Evolutionary conservation across 495 filamentous ascomycete species (phyloP).

Genomic region (Penicillium lagena): DNA sequence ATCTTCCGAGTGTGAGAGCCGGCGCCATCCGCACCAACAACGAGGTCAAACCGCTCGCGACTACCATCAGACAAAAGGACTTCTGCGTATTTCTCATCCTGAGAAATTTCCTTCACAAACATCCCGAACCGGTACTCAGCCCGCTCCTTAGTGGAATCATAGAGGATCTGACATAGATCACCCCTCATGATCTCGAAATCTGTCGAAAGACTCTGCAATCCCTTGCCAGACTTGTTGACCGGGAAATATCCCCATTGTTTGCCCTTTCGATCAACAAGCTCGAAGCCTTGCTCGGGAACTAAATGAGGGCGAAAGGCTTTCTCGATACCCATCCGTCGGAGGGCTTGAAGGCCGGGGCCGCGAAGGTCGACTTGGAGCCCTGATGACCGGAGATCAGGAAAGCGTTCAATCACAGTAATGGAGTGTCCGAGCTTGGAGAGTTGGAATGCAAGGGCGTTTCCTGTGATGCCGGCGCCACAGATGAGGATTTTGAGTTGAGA

Average conservation of each 20-base stretch:
- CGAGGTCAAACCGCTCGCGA: conserved; percentile 34
- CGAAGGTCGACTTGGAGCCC: conserved; percentile 37
- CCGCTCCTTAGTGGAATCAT: conserved; percentile 21
- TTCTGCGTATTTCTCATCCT: conserved; percentile 11
- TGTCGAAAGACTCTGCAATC: conserved; percentile 24
- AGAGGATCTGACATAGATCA: conserved; percentile 29
- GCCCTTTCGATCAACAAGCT: conserved; percentile 23
- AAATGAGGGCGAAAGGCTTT: conserved; percentile 11
- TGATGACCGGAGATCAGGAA: conserved; percentile 19
- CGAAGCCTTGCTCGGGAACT: conserved; percentile 26
- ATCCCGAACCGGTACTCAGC: conserved; percentile 26
- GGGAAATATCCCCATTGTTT: conserved; percentile 18
- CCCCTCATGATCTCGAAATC: conserved; percentile 45
- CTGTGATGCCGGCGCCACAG: conserved; percentile 35
- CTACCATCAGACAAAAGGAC: conserved; percentile 32
- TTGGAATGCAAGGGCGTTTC: conserved; percentile 32
- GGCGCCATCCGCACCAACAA: conserved; percentile 45
- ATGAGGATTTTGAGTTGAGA: conserved; percentile 37
- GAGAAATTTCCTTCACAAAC: conserved; percentile 8
- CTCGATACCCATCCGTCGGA: conserved; percentile 33
- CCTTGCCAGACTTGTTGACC: conserved; percentile 19
- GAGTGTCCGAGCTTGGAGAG: conserved; percentile 22
- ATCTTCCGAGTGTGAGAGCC: conserved; percentile 33
- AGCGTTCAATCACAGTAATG: conserved; percentile 36
- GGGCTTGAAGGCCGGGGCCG: conserved; percentile 28